Evolutionary conservation across 2,329 filamentous ascomycete genomes (phyloP), one percentile per base, ranked within the genome.

Genomic region (Aspergillus fumigatus): DNA sequence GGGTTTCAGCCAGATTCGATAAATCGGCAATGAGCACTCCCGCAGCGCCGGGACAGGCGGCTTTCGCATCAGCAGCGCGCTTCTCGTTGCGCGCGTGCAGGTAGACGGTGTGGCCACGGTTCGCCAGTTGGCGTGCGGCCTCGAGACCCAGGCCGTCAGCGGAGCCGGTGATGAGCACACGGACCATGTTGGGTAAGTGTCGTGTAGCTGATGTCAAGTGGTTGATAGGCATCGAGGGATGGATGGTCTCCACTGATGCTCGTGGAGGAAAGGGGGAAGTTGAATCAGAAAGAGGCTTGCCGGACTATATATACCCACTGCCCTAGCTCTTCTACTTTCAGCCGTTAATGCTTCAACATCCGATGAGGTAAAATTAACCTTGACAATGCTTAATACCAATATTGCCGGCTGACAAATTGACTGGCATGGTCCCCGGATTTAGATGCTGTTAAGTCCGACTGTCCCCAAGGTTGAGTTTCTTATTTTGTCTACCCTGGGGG

Each of bases 21-120:
- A 85, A 70, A 67, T 85, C 83, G 23, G 75, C 81, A 14, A 80
- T 69, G 3, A 84, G 72, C 14, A 82, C 78, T 6, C 72, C 74
- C 54, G 78, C 75, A 21, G 82, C 80, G 3, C 75, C 76, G 0
- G 82, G 81, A 43, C 78, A 80, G 11, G 77, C 76, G 4, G 68
- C 60, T 19, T 69, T 67, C 4, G 81, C 80, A 52, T 83, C 77
- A 17, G 72, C 63, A 23, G 81, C 82, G 29, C 82, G 80, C 55
- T 79, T 68, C n/a, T 74, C 65, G 64, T 77, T 84, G 54, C 82
- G 80, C 1, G 80, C 82, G 65, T 85, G 83, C 1, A 85, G 73
- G 52, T 79, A 76, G 25, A 85, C 81, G 9, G 75, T 71, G 69
- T 85, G 82, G 17, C 81, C 80, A 47, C 75, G 74, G 11, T 75